These are phyloP conservation scores for Zychaea mexicana DNA, from an alignment of 371 early-diverging fungal genomes.

Conservation along the genomic window DNA sequence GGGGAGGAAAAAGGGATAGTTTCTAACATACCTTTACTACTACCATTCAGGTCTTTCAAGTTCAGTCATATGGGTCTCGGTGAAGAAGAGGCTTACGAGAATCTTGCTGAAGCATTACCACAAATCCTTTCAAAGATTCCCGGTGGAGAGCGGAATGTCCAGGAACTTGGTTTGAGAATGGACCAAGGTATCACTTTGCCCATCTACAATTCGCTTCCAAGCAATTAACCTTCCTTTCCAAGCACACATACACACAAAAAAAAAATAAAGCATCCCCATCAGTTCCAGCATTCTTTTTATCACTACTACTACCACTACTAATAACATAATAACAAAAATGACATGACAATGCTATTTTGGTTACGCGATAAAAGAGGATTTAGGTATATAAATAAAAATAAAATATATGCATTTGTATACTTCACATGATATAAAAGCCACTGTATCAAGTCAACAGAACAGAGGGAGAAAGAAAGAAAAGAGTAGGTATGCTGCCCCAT, in stretches of 20 bases:
- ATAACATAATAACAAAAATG: too few relatives aligned
- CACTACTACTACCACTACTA: too few relatives aligned
- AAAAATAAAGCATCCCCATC: background rate
- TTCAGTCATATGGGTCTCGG: background rate
- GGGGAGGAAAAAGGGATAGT: background rate
- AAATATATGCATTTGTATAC: conserved; percentile 8
- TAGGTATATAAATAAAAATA: background rate
- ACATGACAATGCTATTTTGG: too few relatives aligned
- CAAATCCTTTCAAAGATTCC: background rate
- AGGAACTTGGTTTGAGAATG: background rate
- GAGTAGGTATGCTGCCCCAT: too few relatives aligned
- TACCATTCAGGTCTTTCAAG: background rate
- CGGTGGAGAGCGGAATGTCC: background rate
- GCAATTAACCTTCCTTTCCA: background rate
- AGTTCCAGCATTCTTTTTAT: background rate
- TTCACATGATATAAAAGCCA: conserved; percentile 3
- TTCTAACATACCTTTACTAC: background rate
- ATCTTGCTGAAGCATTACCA: background rate
- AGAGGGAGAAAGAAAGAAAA: background rate
- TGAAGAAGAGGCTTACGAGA: background rate
- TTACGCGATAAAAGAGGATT: background rate
- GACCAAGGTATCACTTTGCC: background rate
- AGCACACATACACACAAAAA: background rate
- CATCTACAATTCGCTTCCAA: background rate
- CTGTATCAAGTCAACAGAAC: conserved; percentile 2